Conservation (phyloP, 2,329 filamentous ascomycete genomes). For the Hypoxylon rubiginosum region DNA sequence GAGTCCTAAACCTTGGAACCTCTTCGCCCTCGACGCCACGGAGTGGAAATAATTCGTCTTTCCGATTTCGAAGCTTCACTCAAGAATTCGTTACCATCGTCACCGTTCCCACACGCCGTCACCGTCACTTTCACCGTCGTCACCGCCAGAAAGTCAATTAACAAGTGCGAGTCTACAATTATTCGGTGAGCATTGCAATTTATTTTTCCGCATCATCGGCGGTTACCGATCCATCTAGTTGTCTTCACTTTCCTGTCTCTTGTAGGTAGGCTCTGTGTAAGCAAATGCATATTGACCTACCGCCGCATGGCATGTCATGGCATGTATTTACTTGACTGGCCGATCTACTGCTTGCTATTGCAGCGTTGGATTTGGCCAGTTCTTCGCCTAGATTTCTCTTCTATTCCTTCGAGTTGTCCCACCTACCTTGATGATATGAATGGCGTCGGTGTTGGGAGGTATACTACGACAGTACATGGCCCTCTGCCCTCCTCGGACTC, state of each 20-base stretch:
- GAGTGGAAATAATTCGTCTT: conserved; percentile 24
- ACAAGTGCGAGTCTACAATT: conserved; percentile 6
- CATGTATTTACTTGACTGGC: conserved; percentile 11
- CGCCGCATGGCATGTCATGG: background rate
- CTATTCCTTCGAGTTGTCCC: conserved; percentile 3
- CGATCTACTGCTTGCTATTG: conserved; percentile 32
- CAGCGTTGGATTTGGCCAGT: conserved; percentile 19
- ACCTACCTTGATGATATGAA: background rate
- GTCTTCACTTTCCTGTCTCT: conserved; percentile 1
- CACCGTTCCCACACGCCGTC: conserved; percentile 2
- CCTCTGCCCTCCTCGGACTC: conserved; percentile 17
- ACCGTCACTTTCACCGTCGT: background rate
- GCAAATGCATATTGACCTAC: conserved; percentile 16
- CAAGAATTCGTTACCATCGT: conserved; percentile 3
- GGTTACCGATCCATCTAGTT: conserved; percentile 2
- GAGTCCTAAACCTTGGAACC: conserved; percentile 7
- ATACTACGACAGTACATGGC: background rate
- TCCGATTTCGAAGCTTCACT: conserved; percentile 6
- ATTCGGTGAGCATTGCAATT: conserved; percentile 25
- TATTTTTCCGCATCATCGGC: conserved; percentile 13
- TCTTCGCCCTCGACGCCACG: conserved; percentile 20
- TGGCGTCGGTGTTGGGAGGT: conserved; percentile 10
- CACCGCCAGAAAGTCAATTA: conserved; percentile 8
- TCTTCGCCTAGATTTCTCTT: conserved; percentile 12
- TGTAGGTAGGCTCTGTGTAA: conserved; percentile 2